These are phyloP conservation scores for Eimeria brunetti DNA, from an alignment of 169 alveolate genomes.

Conservation along the genomic window DNA sequence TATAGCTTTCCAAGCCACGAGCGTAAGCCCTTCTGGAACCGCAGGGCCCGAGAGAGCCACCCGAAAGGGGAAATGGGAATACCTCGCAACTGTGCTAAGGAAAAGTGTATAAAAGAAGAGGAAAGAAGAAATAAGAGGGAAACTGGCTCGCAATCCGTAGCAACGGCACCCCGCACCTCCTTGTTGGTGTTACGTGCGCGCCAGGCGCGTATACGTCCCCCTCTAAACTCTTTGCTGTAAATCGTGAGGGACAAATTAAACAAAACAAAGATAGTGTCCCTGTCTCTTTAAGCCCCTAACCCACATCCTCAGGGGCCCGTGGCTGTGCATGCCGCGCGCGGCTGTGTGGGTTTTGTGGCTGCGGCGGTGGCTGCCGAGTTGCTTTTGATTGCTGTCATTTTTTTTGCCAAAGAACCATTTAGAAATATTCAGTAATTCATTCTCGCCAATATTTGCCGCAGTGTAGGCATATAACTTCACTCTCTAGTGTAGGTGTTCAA, in stretches of 20 bases:
- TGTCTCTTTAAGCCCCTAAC: slow-evolving; percentile 50
- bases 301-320: slow-evolving; percentile 73
- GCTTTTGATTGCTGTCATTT: background rate
- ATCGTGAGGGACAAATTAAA: slow-evolving; percentile 22
- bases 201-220: background rate
- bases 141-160: background rate
- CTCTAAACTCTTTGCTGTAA: slow-evolving; percentile 12
- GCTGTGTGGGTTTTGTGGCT: slow-evolving; percentile 52
- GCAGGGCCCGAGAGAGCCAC: slow-evolving; percentile 2
- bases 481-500: background rate
- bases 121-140: background rate
- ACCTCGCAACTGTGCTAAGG: background rate
- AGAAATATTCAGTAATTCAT: background rate
- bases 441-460: background rate
- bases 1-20: background rate
- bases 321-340: slow-evolving; percentile 60
- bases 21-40: background rate
- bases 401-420: background rate
- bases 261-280: slow-evolving; percentile 40
- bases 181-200: slow-evolving; percentile 17
- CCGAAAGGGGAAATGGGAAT: background rate
- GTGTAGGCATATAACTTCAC: background rate
- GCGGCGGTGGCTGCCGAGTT: background rate
- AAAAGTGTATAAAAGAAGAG: background rate
- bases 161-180: slow-evolving; percentile 74